These are phyloP conservation scores for Fusarium humuli DNA, from an alignment of 2,329 filamentous ascomycete species.

Conservation along the genomic window DNA sequence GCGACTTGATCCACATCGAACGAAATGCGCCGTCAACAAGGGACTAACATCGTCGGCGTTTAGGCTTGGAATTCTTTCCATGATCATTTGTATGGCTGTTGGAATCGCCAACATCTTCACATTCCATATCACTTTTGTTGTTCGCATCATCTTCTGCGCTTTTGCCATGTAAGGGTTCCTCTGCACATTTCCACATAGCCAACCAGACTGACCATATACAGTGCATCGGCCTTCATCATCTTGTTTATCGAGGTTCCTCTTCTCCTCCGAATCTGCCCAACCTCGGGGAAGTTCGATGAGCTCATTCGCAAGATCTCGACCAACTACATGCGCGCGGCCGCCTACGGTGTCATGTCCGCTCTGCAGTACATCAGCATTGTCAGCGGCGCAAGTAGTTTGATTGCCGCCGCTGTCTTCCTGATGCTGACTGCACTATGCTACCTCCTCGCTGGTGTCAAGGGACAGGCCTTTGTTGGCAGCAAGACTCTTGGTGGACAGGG, in stretches of 20 bases:
- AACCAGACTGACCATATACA: slow-evolving; percentile 50
- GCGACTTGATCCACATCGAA: slow-evolving; percentile 17
- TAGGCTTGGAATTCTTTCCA: slow-evolving; percentile 77
- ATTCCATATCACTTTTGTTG: slow-evolving; percentile 56
- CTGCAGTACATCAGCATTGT: slow-evolving; percentile 88
- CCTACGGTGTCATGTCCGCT: slow-evolving; percentile 84
- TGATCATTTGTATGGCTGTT: slow-evolving; percentile 76
- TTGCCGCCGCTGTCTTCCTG: slow-evolving; percentile 87
- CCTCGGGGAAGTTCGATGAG: slow-evolving; percentile 86
- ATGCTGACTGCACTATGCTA: slow-evolving; percentile 85
- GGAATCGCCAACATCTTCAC: slow-evolving; percentile 77
- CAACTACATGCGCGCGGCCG: slow-evolving; percentile 94
- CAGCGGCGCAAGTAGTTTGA: slow-evolving; percentile 73
- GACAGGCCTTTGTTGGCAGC: slow-evolving; percentile 88
- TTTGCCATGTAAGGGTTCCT: slow-evolving; percentile 63
- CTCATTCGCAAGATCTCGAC: slow-evolving; percentile 93
- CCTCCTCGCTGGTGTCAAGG: slow-evolving; percentile 79
- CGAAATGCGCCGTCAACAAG: slow-evolving; percentile 6
- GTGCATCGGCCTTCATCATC: slow-evolving; percentile 77
- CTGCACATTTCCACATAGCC: not conserved
- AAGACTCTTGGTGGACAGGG: slow-evolving; percentile 96
- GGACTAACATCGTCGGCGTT: slow-evolving; percentile 21
- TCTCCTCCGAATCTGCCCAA: slow-evolving; percentile 96
- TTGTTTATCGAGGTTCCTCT: slow-evolving; percentile 92
- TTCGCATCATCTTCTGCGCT: slow-evolving; percentile 65